phyloP scores from a whole-genome alignment of 805 yeast genomes.

The Nakazawaea wickerhamii region DNA sequence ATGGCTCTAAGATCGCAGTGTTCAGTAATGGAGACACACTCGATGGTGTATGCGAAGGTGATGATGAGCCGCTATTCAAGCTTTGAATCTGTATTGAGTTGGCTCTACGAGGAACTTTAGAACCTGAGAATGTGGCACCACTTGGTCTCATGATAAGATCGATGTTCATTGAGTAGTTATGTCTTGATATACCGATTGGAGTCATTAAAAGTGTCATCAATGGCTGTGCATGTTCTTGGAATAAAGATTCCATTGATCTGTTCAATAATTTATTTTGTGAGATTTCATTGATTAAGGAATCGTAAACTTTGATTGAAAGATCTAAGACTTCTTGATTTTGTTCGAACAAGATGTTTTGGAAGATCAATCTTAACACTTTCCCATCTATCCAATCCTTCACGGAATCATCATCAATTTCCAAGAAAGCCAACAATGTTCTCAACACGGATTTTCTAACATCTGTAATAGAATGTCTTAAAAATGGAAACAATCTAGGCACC shows the following conservation, averaged over 20 bases:
- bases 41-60: background rate
- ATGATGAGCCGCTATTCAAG: background rate
- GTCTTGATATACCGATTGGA: slow-evolving; percentile 91
- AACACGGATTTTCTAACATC: slow-evolving; percentile 87
- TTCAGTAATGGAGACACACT: background rate
- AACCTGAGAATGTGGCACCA: slow-evolving; percentile 38
- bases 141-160: slow-evolving; percentile 76
- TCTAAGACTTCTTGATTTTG: slow-evolving; percentile 71
- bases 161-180: slow-evolving; percentile 78
- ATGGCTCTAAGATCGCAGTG: slow-evolving; percentile 3
- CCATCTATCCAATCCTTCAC: slow-evolving; percentile 70
- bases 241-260: slow-evolving; percentile 41
- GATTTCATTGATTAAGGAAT: slow-evolving; percentile 45
- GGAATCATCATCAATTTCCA: slow-evolving; percentile 43
- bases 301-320: slow-evolving; percentile 59
- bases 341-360: slow-evolving; percentile 84
- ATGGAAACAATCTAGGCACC: slow-evolving; percentile 91
- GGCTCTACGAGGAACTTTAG: slow-evolving; percentile 11
- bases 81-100: background rate
- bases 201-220: slow-evolving; percentile 72
- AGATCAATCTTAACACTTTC: slow-evolving; percentile 65
- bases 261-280: slow-evolving; percentile 10
- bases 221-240: slow-evolving; percentile 54
- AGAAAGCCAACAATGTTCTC: slow-evolving; percentile 72
- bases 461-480: slow-evolving; percentile 87